Base-by-base conservation (phyloP, 257 asterid species). In the Euphrasia confusa region DNA sequence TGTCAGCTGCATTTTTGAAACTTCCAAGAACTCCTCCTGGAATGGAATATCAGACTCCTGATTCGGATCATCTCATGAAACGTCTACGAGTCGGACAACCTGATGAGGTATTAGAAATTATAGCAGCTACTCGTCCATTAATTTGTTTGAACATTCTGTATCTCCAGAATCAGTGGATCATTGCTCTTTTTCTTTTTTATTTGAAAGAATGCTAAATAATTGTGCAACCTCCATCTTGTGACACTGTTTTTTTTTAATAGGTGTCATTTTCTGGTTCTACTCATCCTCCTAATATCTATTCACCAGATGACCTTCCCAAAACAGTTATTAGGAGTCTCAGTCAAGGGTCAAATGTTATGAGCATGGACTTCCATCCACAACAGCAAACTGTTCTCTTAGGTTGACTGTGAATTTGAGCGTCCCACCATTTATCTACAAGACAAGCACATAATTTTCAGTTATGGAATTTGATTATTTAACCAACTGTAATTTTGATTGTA, bases 351-450 rank as follows among this genome's bases (percentile, higher is more conserved):
- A 86, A 84, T 72, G 95, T 86, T 67, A 89, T 86, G 99, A 89
- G 99, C 89, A 79, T 92, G 96, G 97, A 92, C 74, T 92, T 89
- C 76, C 99, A 92, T 78, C 96, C 99, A 11, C 95, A 80, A 74
- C 99, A 86, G 63, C 95, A 89, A 73, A 92, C 97, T 58, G 84
- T 92, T 69, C 99, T 92, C 75, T 80, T 92, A 76, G 99, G 99
- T 92, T 75, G 57, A 54, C 65, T 56, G 54, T 58, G 56, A 9
- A 52, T 48, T 37, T 42, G 49, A 57, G 7, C 17, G 52, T 54
- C 18, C 40, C 21, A 11, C 35, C 37, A 33, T 53, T 61, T 17
- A 27, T 32, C 12, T 37, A 37, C 42, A 37, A 37, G 11, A 37
- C 12, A 37, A 37, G 42, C 42, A 37, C 42, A 37, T 37, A 8